Conservation (phyloP, 106 monocot species). For the Platanthera guangdongensis region DNA sequence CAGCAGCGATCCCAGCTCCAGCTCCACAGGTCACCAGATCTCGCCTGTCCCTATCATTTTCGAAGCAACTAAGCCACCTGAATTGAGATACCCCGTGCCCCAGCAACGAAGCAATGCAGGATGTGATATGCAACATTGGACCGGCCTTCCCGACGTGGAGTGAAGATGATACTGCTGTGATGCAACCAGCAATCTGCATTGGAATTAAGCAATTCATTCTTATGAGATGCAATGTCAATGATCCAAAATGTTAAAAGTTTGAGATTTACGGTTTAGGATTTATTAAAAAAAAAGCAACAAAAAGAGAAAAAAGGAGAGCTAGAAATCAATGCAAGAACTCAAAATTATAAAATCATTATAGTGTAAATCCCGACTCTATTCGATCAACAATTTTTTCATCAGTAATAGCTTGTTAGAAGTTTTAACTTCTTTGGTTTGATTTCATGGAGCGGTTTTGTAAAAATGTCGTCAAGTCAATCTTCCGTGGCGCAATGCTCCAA, state of each 20-base stretch:
- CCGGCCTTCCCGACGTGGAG: conserved; percentile 74
- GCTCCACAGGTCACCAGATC: conserved; percentile 74
- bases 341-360: too few species aligned
- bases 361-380: too few species aligned
- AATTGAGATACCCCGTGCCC: conserved; percentile 51
- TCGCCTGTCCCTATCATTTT: conserved; percentile 66
- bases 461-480: too few species aligned
- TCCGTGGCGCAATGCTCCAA: too few species aligned
- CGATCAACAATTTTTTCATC: too few species aligned
- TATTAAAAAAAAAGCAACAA: too few species aligned
- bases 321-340: too few species aligned
- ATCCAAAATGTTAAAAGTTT: not conserved
- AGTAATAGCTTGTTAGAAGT: too few species aligned
- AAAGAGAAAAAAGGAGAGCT: too few species aligned
- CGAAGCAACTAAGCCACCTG: conserved; percentile 48
- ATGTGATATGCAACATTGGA: conserved; percentile 62
- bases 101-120: conserved; percentile 68
- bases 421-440: too few species aligned
- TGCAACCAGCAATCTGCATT: conserved; percentile 44
- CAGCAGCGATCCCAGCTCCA: conserved; percentile 58
- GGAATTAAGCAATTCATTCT: not conserved
- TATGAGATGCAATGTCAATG: not conserved
- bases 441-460: too few species aligned
- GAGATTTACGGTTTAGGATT: too few species aligned
- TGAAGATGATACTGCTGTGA: conserved; percentile 52